phyloP scores from a whole-genome alignment of 2,329 filamentous ascomycete species.

The Tolypocladium inflatum region DNA sequence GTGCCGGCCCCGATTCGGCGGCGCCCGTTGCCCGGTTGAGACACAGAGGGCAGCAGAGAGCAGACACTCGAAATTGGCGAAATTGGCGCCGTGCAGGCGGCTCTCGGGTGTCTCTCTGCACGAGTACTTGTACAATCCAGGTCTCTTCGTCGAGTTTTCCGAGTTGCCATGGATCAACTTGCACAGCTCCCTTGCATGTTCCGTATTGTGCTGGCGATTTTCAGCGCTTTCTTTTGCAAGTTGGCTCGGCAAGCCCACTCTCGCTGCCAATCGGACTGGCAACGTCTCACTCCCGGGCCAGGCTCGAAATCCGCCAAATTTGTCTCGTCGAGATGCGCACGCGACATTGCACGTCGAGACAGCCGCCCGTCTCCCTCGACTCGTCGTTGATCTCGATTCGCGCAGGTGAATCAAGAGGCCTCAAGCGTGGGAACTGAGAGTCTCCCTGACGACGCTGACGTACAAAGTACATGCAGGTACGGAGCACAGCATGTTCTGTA shows the following conservation, averaged over 20 bases:
- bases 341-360: slow-evolving; percentile 11
- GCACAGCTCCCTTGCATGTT: neutral
- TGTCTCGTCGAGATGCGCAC: neutral
- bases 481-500: neutral
- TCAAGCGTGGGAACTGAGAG: neutral
- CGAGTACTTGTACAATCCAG: neutral
- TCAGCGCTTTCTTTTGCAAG: neutral
- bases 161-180: neutral
- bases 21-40: neutral
- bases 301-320: neutral
- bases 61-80: neutral
- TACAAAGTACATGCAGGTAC: neutral
- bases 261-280: neutral
- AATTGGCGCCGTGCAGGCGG: neutral
- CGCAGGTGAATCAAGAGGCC: slow-evolving; percentile 4
- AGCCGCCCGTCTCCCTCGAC: slow-evolving; percentile 7
- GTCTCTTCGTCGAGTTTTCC: neutral
- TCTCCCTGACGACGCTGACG: neutral
- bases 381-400: slow-evolving; percentile 14
- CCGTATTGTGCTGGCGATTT: neutral
- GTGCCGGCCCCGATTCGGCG: neutral
- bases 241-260: neutral
- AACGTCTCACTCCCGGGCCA: neutral
- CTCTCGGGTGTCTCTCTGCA: neutral
- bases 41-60: neutral